Percentiles rank a stretch among this genome's conserved stretches.
These are phyloP conservation scores for Pleurozium schreberi DNA, from an alignment of 225 moss, liverwort and hornwort species.

Conservation along the genomic window DNA sequence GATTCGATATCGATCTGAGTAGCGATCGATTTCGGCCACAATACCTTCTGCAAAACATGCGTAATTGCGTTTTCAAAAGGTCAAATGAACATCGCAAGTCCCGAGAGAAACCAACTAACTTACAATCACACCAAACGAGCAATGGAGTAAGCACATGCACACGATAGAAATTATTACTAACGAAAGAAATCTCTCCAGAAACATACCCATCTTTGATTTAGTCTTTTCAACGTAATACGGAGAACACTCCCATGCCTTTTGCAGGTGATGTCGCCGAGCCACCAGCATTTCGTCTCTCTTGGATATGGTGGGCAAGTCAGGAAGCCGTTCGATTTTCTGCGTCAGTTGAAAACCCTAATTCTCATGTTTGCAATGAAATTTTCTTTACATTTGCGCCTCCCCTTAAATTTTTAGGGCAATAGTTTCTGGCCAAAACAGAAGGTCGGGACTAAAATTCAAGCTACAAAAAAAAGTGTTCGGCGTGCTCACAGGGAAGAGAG, in stretches of 20 bases:
- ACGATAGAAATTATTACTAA: not conserved
- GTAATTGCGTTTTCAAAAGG: not conserved
- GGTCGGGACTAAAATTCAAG: not conserved
- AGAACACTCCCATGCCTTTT: conserved; percentile 82
- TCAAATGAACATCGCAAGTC: not conserved
- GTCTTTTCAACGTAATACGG: conserved; percentile 84
- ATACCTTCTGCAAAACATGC: conserved; percentile 46
- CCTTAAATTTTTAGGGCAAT: not conserved
- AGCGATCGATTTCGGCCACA: conserved; percentile 79
- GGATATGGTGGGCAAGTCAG: conserved; percentile 51
- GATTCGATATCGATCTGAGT: conserved; percentile 84
- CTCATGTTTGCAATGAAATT: not conserved
- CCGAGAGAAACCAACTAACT: not conserved
- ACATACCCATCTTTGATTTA: conserved; percentile 51
- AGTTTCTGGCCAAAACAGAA: not conserved
- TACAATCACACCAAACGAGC: not conserved
- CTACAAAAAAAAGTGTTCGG: not conserved
- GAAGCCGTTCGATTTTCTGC: conserved; percentile 63
- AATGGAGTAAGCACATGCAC: not conserved
- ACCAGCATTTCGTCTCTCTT: conserved; percentile 61
- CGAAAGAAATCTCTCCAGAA: not conserved
- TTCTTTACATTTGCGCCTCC: not conserved
- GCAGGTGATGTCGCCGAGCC: conserved; percentile 57
- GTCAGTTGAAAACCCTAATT: not conserved
- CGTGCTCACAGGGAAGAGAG: conserved; percentile 38